Evolutionary conservation across 805 yeast species (phyloP).

Genomic region (Groenewaldozyma tartarivorans): DNA sequence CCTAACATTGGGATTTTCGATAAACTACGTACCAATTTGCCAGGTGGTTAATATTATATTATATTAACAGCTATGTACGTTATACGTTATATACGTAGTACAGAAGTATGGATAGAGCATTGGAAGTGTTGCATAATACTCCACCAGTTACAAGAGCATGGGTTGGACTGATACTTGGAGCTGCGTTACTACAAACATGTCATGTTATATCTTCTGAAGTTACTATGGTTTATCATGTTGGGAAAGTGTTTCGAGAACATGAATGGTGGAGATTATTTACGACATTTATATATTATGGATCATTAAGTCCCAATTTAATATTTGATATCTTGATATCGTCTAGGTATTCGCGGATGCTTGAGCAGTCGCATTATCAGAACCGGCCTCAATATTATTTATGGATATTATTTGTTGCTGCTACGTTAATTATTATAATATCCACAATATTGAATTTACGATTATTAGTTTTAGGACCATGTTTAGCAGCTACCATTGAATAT

Average conservation of each 20-base stretch:
- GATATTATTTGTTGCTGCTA: constrained; percentile 28
- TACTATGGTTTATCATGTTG: constrained; percentile 29
- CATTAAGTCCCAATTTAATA: constrained; percentile 30
- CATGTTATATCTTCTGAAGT: constrained; percentile 11
- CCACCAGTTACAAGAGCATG: constrained; percentile 40
- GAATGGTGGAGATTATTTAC: constrained; percentile 34
- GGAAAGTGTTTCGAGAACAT: constrained; percentile 25
- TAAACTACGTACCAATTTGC: too few species aligned
- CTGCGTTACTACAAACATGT: constrained; percentile 23
- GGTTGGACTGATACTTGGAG: constrained; percentile 26
- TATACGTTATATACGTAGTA: too few species aligned
- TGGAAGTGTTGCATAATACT: constrained; percentile 25
- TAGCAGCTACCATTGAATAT: constrained; percentile 32
- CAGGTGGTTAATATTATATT: too few species aligned
- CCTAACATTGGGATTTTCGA: too few species aligned
- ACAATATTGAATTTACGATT: constrained; percentile 24
- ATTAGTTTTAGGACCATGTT: constrained; percentile 30
- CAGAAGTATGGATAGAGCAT: constrained; percentile 15
- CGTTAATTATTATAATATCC: constrained; percentile 25
- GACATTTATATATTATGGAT: constrained; percentile 35
- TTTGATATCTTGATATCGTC: constrained; percentile 30
- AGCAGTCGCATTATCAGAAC: constrained; percentile 25
- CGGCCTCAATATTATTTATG: constrained; percentile 31
- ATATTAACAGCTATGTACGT: too few species aligned
- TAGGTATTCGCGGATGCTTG: constrained; percentile 33